Percentiles rank a stretch among this genome's conserved stretches.
These are phyloP conservation scores for Globisporangium carolinianum DNA, from an alignment of 352 stramenopile genomes.

Conservation along the genomic window DNA sequence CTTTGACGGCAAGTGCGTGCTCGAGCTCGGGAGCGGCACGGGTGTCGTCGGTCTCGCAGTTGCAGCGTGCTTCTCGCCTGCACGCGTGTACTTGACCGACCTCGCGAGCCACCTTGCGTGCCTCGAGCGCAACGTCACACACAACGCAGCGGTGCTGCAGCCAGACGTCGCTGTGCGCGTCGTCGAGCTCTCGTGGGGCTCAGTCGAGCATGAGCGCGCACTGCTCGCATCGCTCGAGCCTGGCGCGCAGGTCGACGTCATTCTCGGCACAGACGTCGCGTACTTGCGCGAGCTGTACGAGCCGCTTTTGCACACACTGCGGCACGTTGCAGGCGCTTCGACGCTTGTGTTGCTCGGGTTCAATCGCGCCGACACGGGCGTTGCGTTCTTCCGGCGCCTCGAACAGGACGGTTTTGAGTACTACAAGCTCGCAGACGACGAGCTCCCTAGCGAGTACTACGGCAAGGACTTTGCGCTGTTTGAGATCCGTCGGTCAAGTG, in stretches of 20 bases:
- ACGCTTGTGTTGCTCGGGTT: slow-evolving; percentile 70
- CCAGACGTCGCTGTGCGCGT: slow-evolving; percentile 40
- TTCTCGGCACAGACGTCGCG: slow-evolving; percentile 76
- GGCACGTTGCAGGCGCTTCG: slow-evolving; percentile 22
- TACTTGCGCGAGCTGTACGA: slow-evolving; percentile 74
- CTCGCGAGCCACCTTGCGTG: slow-evolving; percentile 47
- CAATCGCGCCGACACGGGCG: slow-evolving; percentile 59
- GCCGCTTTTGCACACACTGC: slow-evolving; percentile 59
- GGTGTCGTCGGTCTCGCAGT: slow-evolving; percentile 67
- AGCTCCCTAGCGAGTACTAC: slow-evolving; percentile 44
- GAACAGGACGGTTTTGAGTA: slow-evolving; percentile 68
- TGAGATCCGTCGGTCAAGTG: slow-evolving; percentile 30
- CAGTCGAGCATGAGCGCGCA: slow-evolving; percentile 26
- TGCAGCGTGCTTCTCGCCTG: slow-evolving; percentile 50
- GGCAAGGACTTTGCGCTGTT: slow-evolving; percentile 81
- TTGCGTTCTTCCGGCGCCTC: slow-evolving; percentile 64
- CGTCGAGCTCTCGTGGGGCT: slow-evolving; percentile 54
- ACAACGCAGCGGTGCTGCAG: slow-evolving; percentile 26
- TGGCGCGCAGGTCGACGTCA: slow-evolving; percentile 43
- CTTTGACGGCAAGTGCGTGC: slow-evolving; percentile 52
- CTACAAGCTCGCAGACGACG: slow-evolving; percentile 71
- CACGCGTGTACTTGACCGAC: slow-evolving; percentile 60
- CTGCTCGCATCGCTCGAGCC: slow-evolving; percentile 22
- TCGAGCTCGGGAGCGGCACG: slow-evolving; percentile 77
- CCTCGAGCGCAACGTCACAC: slow-evolving; percentile 51